Percentiles rank a stretch among this genome's conserved stretches.
phyloP scores from a whole-genome alignment of 495 filamentous ascomycete genomes.

The Letharia lupina region DNA sequence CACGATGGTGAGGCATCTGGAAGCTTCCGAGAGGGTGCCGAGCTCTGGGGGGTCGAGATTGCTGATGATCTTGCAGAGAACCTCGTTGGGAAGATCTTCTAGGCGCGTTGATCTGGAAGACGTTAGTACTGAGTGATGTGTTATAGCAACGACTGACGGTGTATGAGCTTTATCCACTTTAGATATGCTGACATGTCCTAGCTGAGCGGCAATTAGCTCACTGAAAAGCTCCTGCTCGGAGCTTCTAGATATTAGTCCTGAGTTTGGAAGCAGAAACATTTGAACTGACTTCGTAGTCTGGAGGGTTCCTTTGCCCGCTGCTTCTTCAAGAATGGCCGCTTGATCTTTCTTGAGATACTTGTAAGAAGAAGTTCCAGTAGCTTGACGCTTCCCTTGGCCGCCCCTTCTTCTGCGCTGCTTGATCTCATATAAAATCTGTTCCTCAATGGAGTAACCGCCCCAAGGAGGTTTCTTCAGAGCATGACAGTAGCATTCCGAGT shows the following conservation, averaged over 20 bases:
- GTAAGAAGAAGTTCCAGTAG: not conserved
- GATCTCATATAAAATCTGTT: not conserved
- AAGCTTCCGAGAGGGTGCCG: not conserved
- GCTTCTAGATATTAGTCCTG: not conserved
- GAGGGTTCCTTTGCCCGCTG: no score
- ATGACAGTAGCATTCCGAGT: not conserved
- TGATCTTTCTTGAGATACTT: not conserved
- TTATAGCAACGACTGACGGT: not conserved
- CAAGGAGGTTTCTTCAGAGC: not conserved
- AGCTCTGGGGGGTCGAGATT: not conserved
- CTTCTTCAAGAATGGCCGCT: not conserved
- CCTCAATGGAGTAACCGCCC: not conserved
- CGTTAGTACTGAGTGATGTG: not conserved
- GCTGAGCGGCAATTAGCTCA: not conserved
- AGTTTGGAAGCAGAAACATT: no score
- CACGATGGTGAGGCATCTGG: not conserved
- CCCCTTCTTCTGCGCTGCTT: not conserved
- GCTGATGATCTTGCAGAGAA: not conserved
- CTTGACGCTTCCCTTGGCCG: not conserved
- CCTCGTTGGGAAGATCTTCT: slow-evolving; percentile 4
- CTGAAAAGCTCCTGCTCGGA: not conserved
- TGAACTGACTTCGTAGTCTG: no score
- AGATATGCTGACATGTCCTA: not conserved
- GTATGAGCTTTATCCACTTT: not conserved
- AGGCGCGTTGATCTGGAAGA: not conserved